Evolutionary conservation across 106 monocot genomes (phyloP).

Genomic region (Platanthera guangdongensis): DNA sequence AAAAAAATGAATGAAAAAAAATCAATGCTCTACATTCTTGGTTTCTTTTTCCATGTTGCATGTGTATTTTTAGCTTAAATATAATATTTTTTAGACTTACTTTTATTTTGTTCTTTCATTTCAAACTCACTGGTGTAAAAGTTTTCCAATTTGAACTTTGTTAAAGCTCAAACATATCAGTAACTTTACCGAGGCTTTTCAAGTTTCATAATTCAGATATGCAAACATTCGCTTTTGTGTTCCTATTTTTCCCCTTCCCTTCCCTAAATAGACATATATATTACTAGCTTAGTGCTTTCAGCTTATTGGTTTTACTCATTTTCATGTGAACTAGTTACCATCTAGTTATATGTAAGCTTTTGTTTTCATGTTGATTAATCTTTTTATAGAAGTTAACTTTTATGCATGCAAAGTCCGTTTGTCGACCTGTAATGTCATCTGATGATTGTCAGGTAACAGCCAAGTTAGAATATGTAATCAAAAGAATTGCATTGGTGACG

Average conservation of each 20-base stretch:
- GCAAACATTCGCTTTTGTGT: neutral
- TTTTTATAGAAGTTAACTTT: neutral
- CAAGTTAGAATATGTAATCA: neutral
- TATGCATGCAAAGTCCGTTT: neutral
- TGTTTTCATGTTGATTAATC: constrained; percentile 3
- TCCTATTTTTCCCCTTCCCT: neutral
- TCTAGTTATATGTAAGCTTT: neutral
- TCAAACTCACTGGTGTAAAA: neutral
- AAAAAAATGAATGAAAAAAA: neutral
- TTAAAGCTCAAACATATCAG: neutral
- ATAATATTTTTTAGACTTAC: neutral
- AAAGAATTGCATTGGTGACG: neutral
- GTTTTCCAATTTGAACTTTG: neutral
- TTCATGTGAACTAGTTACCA: neutral
- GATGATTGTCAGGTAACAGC: neutral
- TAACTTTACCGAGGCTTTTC: neutral
- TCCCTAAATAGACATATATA: neutral
- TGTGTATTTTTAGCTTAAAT: neutral
- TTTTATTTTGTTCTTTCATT: neutral
- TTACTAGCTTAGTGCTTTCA: neutral
- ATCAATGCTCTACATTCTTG: neutral
- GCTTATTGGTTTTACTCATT: neutral
- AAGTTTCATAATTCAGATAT: neutral
- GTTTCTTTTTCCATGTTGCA: neutral
- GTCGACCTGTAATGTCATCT: neutral